Conservation (phyloP, 805 yeast genomes). For the Cyberlindnera japonica region DNA sequence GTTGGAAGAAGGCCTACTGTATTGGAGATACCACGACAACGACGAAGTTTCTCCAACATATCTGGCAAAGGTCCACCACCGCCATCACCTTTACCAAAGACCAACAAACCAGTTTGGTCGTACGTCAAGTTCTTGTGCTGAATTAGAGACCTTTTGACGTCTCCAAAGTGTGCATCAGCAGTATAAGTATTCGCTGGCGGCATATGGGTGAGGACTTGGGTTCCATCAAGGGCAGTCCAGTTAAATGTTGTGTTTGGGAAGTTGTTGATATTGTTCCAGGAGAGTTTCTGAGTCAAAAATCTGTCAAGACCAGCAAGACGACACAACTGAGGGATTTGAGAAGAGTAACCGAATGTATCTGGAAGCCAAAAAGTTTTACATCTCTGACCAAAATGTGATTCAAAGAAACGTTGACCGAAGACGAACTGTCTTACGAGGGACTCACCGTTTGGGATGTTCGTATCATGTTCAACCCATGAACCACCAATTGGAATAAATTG, state of each 20-base stretch:
- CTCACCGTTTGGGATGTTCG: conserved; percentile 94
- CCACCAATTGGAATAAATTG: conserved; percentile 93
- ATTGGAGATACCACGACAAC: conserved; percentile 85
- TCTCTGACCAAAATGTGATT: conserved; percentile 71
- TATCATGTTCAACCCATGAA: conserved; percentile 97
- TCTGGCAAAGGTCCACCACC: conserved; percentile 98
- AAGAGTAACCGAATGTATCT: conserved; percentile 94
- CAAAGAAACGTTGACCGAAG: conserved; percentile 84
- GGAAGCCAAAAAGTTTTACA: conserved; percentile 91
- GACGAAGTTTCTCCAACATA: conserved; percentile 87
- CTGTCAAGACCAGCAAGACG: conserved; percentile 80
- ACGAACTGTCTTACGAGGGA: conserved; percentile 83
- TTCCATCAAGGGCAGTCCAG: conserved; percentile 93
- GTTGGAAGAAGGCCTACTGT: conserved; percentile 78
- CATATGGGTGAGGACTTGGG: conserved; percentile 94
- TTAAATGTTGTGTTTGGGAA: conserved; percentile 91
- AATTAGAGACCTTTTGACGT: conserved; percentile 71
- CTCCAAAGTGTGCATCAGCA: conserved; percentile 90
- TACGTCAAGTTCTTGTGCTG: conserved; percentile 83
- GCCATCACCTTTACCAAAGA: conserved; percentile 95
- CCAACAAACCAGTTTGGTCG: conserved; percentile 74
- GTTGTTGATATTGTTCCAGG: conserved; percentile 92
- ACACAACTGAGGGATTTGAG: conserved; percentile 92
- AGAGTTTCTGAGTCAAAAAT: conserved; percentile 87
- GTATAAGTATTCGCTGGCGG: conserved; percentile 97